phyloP scores from a whole-genome alignment of 2,329 filamentous ascomycete genomes.

The Diaporthe longicolla region DNA sequence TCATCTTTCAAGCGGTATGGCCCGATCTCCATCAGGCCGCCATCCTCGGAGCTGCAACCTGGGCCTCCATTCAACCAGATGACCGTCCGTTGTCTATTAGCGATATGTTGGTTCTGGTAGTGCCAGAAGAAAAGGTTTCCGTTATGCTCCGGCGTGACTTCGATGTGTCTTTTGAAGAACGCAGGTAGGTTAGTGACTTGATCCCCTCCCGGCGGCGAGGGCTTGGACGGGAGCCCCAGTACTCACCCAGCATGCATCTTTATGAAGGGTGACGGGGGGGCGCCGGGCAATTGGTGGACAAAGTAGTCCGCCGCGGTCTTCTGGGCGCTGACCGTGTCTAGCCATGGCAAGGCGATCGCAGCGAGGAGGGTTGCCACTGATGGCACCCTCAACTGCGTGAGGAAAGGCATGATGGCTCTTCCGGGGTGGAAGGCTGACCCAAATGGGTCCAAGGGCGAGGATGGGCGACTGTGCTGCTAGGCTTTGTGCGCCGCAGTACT shows the following conservation, averaged over 20 bases:
- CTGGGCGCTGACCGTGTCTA: conserved; percentile 56
- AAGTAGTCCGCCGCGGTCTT: conserved; percentile 87
- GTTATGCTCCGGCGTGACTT: conserved; percentile 86
- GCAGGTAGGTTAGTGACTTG: conserved; percentile 1
- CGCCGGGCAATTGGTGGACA: conserved; percentile 86
- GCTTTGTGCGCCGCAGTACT: neutral
- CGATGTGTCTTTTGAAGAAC: conserved; percentile 79
- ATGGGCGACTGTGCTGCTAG: conserved; percentile 25
- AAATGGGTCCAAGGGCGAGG: conserved; percentile 29
- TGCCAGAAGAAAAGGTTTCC: conserved; percentile 99
- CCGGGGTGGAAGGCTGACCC: conserved; percentile 39
- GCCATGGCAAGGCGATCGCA: conserved; percentile 60
- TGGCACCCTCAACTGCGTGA: conserved; percentile 46
- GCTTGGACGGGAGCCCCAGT: neutral
- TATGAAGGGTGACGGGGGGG: conserved; percentile 81
- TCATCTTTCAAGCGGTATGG: conserved; percentile 89
- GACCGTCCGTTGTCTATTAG: conserved; percentile 89
- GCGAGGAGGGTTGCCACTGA: conserved; percentile 45
- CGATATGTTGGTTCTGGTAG: conserved; percentile 95
- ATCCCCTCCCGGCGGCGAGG: neutral
- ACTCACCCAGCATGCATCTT: conserved; percentile 99
- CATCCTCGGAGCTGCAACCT: conserved; percentile 97
- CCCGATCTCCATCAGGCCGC: conserved; percentile 94
- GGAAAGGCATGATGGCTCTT: conserved; percentile 45
- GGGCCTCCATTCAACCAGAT: conserved; percentile 98